Evolutionary conservation across 2,329 filamentous ascomycete species (phyloP), one percentile per base, ranked within the genome.

Genomic region (Talaromyces sp.): DNA sequence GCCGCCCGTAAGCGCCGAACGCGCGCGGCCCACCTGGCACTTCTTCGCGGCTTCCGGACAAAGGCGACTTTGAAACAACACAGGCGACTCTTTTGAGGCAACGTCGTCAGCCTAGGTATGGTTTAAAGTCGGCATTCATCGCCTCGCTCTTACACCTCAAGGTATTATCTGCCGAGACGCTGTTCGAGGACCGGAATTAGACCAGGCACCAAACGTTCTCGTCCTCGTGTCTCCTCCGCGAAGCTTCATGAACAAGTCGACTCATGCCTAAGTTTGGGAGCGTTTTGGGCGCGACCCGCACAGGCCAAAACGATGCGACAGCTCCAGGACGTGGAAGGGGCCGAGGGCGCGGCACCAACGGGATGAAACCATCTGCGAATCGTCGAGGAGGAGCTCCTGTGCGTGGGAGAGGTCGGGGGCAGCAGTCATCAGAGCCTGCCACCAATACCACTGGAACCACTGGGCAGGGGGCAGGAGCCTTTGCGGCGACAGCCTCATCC

Each of bases 191-290:
- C 21, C 43, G 43, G 14, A 24, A 19, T 46, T 19, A 12, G 29
- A 10, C 48, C 14, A 52, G 43, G 19, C 24, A 26, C 10, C 48
- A n/a, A 11, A 46, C 19, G 21, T 46, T 52, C 27, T 56, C 43
- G 38, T 56, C 35, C 46, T 59, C 35, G 53, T 59, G 50, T 56
- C 31, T 53, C 56, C 29, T 52, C 52, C 54, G 53, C 52, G 26
- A 38, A 59, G n/a, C 57, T 58, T 56, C 38, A 59, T 62, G 56
- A 54, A 26, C 52, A 59, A 19, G 32, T 7, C 56, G 59, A 58
- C 59, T 43, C 41, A 62, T 62, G 61, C 61, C 61, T 62, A 60
- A 58, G 54, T 54, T 51, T 58, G 56, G 57, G 56, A 61, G 55
- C 57, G 53, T 52, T 55, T 61, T 61, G 46, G 57, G 55, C 54